phyloP scores from a whole-genome alignment of 2,329 filamentous ascomycete genomes.

The Penicillium sp. region DNA sequence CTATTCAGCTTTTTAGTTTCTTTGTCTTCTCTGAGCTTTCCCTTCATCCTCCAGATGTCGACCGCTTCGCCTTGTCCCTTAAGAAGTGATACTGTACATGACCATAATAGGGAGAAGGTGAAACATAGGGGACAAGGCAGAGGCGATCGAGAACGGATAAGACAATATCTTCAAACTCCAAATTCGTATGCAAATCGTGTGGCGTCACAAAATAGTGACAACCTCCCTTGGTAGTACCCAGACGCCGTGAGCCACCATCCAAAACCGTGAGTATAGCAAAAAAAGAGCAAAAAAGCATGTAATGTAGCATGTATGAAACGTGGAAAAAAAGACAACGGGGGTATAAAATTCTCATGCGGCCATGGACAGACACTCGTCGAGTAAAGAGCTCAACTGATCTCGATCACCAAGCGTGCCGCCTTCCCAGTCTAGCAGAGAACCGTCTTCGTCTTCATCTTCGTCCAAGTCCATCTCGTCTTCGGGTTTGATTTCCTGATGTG shows the following conservation, averaged over 20 bases:
- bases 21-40: conserved; percentile 8
- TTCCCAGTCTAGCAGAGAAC: conserved; percentile 39
- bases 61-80: conserved; percentile 7
- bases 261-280: conserved; percentile 18
- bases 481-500: conserved; percentile 22
- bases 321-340: conserved; percentile 15
- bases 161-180: conserved; percentile 24
- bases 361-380: conserved; percentile 46
- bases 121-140: conserved; percentile 17
- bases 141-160: conserved; percentile 14
- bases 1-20: conserved; percentile 16
- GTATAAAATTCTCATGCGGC: conserved; percentile 35
- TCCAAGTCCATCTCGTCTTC: conserved; percentile 45
- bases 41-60: neutral
- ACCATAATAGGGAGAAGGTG: conserved; percentile 9
- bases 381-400: conserved; percentile 39
- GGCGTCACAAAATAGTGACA: conserved; percentile 17
- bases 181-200: conserved; percentile 31
- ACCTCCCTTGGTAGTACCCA: conserved; percentile 26
- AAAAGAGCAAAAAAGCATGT: conserved; percentile 9
- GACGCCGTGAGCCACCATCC: conserved; percentile 32
- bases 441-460: conserved; percentile 31
- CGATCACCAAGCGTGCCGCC: conserved; percentile 37
- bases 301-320: conserved; percentile 13
- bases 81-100: conserved; percentile 23